A percentile compares a stretch with the other conserved stretches of the same genome.
These are phyloP conservation scores for Pseudogymnoascus verrucosus DNA, from an alignment of 2,329 filamentous ascomycete species.

Conservation along the genomic window DNA sequence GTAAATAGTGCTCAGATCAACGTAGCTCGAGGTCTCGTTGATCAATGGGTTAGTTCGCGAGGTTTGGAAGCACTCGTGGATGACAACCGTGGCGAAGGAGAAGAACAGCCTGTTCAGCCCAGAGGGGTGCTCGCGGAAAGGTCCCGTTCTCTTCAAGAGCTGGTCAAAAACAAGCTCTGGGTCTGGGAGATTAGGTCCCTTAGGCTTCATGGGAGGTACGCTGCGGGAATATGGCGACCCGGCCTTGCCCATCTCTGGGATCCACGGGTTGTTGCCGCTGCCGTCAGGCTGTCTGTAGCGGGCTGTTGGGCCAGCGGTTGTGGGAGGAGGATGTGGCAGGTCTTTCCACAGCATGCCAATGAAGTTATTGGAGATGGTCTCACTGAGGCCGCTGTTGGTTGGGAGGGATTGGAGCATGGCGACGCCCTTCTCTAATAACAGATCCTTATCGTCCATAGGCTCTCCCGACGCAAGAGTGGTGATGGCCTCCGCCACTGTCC, in stretches of 20 bases:
- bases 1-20: constrained; percentile 39
- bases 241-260: constrained; percentile 45
- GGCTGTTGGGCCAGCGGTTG: constrained; percentile 37
- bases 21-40: constrained; percentile 39
- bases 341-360: constrained; percentile 46
- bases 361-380: constrained; percentile 41
- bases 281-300: constrained; percentile 39
- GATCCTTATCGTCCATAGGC: constrained; percentile 39
- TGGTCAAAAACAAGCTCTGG: constrained; percentile 40
- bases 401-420: constrained; percentile 44
- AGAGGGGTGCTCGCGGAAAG: constrained; percentile 36
- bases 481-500: constrained; percentile 33
- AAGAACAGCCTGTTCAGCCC: constrained; percentile 39
- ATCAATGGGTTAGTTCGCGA: constrained; percentile 32
- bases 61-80: constrained; percentile 41
- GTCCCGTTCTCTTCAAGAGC: constrained; percentile 34
- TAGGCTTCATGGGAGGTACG: constrained; percentile 38
- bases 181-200: constrained; percentile 41
- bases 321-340: constrained; percentile 42
- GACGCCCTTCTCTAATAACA: constrained; percentile 43
- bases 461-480: constrained; percentile 36
- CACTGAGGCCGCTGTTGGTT: constrained; percentile 39
- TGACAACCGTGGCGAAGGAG: constrained; percentile 40
- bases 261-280: constrained; percentile 39
- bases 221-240: constrained; percentile 38